These are phyloP conservation scores for Talaromyces sp. DNA, from an alignment of 2,329 filamentous ascomycete species.

Conservation along the genomic window DNA sequence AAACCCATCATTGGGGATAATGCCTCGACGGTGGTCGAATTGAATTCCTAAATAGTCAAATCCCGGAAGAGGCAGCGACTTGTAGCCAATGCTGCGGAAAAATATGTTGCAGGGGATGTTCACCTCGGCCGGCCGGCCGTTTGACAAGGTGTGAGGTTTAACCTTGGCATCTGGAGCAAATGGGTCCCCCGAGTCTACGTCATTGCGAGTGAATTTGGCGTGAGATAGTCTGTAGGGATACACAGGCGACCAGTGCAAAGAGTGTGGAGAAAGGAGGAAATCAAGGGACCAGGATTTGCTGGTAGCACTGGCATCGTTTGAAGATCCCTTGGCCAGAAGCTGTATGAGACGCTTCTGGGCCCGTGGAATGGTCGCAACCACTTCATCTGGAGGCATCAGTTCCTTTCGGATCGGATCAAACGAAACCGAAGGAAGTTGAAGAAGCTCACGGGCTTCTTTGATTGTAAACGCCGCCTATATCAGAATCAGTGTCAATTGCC, in stretches of 20 bases:
- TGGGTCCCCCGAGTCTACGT: conserved; percentile 45
- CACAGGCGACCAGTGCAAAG: conserved; percentile 54
- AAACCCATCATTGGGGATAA: conserved; percentile 75
- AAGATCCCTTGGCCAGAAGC: conserved; percentile 71
- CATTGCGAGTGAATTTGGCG: conserved; percentile 61
- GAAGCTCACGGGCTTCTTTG: conserved; percentile 85
- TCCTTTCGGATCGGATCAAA: conserved; percentile 65
- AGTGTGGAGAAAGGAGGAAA: conserved; percentile 74
- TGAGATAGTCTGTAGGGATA: conserved; percentile 53
- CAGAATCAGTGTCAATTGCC: background rate
- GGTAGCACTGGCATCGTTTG: conserved; percentile 44
- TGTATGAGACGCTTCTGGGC: conserved; percentile 74
- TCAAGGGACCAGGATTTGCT: conserved; percentile 76
- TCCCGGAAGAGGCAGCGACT: conserved; percentile 70
- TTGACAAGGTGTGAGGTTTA: conserved; percentile 44
- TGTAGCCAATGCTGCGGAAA: conserved; percentile 95
- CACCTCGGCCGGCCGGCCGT: conserved; percentile 43
- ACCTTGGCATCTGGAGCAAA: conserved; percentile 48
- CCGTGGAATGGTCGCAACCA: conserved; percentile 67
- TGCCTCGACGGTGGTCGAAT: conserved; percentile 69
- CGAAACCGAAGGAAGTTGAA: conserved; percentile 67
- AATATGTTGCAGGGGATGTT: conserved; percentile 64
- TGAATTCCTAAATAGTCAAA: conserved; percentile 68
- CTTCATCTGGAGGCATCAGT: conserved; percentile 58
- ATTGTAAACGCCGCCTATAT: conserved; percentile 85